Evolutionary conservation across 805 yeast genomes (phyloP).

Genomic region (Sungouiozyma ichnusensis): DNA sequence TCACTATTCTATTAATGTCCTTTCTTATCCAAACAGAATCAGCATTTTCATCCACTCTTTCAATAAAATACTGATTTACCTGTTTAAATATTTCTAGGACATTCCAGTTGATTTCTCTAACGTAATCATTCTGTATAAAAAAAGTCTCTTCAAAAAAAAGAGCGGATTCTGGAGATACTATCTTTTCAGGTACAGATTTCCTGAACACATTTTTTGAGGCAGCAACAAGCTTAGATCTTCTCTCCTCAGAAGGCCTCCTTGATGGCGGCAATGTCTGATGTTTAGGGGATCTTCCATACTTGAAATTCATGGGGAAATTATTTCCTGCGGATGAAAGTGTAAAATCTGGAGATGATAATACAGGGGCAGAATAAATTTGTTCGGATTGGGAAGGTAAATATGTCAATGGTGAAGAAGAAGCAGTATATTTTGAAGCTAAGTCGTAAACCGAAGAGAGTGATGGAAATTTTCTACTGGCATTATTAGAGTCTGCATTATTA

Average conservation of each 20-base stretch:
- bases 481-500: too few relatives aligned
- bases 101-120: slow-evolving; percentile 15
- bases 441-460: background rate
- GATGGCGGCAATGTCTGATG: slow-evolving; percentile 7
- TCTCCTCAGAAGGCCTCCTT: slow-evolving; percentile 18
- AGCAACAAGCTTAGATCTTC: slow-evolving; percentile 5
- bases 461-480: background rate
- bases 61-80: slow-evolving; percentile 11
- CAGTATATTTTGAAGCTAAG: background rate
- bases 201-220: slow-evolving; percentile 2
- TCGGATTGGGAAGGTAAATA: background rate
- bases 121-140: slow-evolving; percentile 8
- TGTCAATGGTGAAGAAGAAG: background rate
- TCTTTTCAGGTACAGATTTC: background rate
- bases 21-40: slow-evolving; percentile 7
- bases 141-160: background rate
- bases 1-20: slow-evolving; percentile 10
- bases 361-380: background rate
- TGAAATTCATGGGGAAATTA: slow-evolving; percentile 1
- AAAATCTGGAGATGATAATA: background rate
- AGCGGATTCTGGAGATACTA: background rate
- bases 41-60: slow-evolving; percentile 3
- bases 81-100: slow-evolving; percentile 16
- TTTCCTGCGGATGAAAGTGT: background rate
- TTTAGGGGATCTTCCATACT: slow-evolving; percentile 10